Evolutionary conservation across 148 eudicot genomes (phyloP).

Genomic region (Nepenthes mirabilis): DNA sequence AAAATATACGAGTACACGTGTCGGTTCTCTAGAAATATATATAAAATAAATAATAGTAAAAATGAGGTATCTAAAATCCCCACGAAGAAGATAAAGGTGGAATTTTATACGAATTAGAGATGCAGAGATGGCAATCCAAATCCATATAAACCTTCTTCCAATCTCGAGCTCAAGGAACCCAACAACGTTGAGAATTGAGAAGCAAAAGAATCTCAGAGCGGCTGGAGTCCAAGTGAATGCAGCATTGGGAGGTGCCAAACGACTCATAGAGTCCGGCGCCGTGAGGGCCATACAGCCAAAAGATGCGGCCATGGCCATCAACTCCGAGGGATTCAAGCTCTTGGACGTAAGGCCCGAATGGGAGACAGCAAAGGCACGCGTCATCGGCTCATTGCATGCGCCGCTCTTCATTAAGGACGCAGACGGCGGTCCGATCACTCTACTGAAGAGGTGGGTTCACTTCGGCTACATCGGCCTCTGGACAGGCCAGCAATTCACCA

Average conservation of each 20-base stretch:
- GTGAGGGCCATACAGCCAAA: slow-evolving; percentile 45
- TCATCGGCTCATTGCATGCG: slow-evolving; percentile 61
- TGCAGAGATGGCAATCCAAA: too few relatives aligned
- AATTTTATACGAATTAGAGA: too few relatives aligned
- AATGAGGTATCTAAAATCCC: too few relatives aligned
- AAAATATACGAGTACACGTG: too few relatives aligned
- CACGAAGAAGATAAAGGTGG: too few relatives aligned
- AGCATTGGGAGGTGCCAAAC: slow-evolving; percentile 35
- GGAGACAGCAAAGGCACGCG: slow-evolving; percentile 81
- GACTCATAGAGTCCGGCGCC: slow-evolving; percentile 50
- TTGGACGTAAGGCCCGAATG: slow-evolving; percentile 81
- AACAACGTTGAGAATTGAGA: background rate
- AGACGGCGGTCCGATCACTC: slow-evolving; percentile 50
- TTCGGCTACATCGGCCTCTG: slow-evolving; percentile 91
- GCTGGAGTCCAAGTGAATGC: slow-evolving; percentile 14
- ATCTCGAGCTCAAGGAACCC: background rate
- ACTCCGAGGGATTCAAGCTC: slow-evolving; percentile 38
- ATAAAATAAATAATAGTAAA: too few relatives aligned
- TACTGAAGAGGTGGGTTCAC: slow-evolving; percentile 91
- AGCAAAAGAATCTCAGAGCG: background rate
- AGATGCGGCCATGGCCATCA: slow-evolving; percentile 43
- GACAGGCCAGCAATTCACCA: slow-evolving; percentile 84
- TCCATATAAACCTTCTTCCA: too few relatives aligned
- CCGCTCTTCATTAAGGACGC: slow-evolving; percentile 64
- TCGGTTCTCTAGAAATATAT: too few relatives aligned